Base-by-base conservation (phyloP, 345 rosid species). In the Corchorus capsularis region DNA sequence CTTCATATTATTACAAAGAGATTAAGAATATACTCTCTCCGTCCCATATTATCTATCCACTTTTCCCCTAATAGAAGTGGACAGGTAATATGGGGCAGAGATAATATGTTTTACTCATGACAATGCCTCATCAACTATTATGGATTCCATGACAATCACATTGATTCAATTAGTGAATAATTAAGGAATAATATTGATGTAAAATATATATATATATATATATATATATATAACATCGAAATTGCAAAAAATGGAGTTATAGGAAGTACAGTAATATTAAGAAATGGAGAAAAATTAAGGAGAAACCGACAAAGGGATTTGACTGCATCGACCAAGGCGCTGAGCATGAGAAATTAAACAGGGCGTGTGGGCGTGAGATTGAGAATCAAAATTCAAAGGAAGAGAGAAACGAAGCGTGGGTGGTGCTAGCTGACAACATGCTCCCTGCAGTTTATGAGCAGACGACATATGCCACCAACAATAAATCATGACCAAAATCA, bases 301-400 rank as follows among this genome's bases (percentile, higher is more conserved):
- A 27, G 57, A 45, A 56, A 66, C 41, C 61, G 74, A 81, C 60
- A 34, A 60, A 5, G 79, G 69, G 63, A 72, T 71, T 83, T 85
- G 90, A 87, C 81, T 83, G 85, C 87, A 86, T 86, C 90, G 90
- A 82, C 79, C 49, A 77, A 62, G 87, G 90, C 69, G 84, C 59
- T 73, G 65, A 84, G 94, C 83, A 86, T 79, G 71, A 66, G 85
- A 82, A 87, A 88, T 89, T n/a, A n/a, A n/a, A 27, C 84, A 75
- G 11, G 75, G 82, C 80, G 86, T 84, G 89, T 88, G 92, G 94
- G 88, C 89, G 76, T 88, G 83, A 87, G 83, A 87, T 61, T 68
- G 82, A 52, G 70, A 19, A 39, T 6, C 4, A 22, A 54, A 73
- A 19, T 1, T 6, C 4, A 22, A 54, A 73, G 46, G 46, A 47